Evolutionary conservation across 2,329 filamentous ascomycete species (phyloP).

Genomic region (Trichophyton rubrum): DNA sequence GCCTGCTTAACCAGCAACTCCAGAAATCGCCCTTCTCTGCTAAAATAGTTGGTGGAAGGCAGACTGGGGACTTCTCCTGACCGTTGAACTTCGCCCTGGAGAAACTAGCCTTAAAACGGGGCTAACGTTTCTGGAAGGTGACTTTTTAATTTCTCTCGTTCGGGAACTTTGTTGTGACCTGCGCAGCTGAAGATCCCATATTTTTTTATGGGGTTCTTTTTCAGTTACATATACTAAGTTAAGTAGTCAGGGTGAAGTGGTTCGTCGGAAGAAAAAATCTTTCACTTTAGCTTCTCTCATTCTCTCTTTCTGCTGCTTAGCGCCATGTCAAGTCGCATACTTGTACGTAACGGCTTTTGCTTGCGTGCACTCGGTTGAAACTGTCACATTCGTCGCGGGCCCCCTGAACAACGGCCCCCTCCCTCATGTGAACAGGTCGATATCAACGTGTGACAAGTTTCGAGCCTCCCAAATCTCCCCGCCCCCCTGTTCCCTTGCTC

Average conservation of each 20-base stretch:
- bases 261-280: conserved; percentile 1
- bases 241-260: background rate
- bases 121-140: background rate
- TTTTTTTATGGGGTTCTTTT: background rate
- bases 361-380: background rate
- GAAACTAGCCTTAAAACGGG: background rate
- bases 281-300: background rate
- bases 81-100: background rate
- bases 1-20: background rate
- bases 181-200: background rate
- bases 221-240: background rate
- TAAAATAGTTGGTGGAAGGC: background rate
- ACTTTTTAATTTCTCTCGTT: background rate
- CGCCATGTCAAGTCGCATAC: background rate
- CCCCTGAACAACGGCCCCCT: background rate
- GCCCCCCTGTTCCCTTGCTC: background rate
- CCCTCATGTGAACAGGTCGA: background rate
- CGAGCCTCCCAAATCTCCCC: background rate
- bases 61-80: background rate
- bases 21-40: too few relatives aligned
- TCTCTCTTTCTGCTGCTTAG: background rate
- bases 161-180: background rate
- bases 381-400: background rate
- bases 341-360: background rate
- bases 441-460: background rate